phyloP scores from a whole-genome alignment of 148 eudicot genomes.

The Cornus controversa region DNA sequence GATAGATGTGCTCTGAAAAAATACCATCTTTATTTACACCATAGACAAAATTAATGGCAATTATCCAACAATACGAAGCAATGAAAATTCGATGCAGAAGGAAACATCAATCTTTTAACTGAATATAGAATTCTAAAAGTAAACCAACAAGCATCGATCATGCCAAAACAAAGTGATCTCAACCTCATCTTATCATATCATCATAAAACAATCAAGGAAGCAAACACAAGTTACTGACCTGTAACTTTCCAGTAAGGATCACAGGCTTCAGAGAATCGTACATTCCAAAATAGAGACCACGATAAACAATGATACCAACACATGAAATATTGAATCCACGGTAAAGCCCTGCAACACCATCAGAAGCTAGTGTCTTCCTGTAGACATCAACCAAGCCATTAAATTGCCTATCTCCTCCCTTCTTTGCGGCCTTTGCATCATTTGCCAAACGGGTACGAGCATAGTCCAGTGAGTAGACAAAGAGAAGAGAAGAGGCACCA shows the following conservation, averaged over 20 bases:
- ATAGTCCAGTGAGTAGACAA: constrained; percentile 38
- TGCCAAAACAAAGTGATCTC: not conserved
- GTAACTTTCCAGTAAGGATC: constrained; percentile 27
- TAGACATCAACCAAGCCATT: constrained; percentile 34
- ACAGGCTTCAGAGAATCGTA: constrained; percentile 39
- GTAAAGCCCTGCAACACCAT: constrained; percentile 34
- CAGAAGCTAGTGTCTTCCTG: constrained; percentile 29
- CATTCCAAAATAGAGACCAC: constrained; percentile 39
- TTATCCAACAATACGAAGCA: not conserved
- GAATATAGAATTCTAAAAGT: not conserved
- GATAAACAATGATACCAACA: constrained; percentile 34
- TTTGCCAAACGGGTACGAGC: constrained; percentile 34
- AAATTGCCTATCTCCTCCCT: constrained; percentile 31
- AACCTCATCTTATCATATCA: not conserved
- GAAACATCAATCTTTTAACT: not conserved
- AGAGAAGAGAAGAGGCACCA: constrained; percentile 34
- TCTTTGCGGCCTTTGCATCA: constrained; percentile 34
- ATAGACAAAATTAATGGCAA: not conserved
- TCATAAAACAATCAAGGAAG: not conserved
- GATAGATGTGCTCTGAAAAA: too few species aligned
- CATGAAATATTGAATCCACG: constrained; percentile 40
- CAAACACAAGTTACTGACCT: constrained; percentile 12
- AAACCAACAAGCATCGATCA: not conserved
- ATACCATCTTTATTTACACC: not conserved
- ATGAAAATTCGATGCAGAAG: not conserved